Conservation (phyloP, 2,329 filamentous ascomycete species). For the Aspergillus spinulosporus region DNA sequence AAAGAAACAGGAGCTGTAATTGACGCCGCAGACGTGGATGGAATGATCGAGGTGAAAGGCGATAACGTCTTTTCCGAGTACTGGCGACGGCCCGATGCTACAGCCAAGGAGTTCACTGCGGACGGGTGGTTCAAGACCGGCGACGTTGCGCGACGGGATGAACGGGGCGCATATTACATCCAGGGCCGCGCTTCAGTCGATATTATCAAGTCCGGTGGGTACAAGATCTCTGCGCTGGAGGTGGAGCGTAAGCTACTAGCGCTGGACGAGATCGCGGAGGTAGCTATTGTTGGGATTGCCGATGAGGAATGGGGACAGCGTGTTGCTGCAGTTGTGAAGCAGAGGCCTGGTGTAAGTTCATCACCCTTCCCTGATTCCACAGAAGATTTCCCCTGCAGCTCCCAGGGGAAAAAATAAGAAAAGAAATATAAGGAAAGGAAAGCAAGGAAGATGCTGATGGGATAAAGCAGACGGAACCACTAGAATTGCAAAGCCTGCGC, state of each 20-base stretch:
- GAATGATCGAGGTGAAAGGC: slow-evolving; percentile 47
- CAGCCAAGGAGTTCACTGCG: slow-evolving; percentile 46
- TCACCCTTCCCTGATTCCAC: not conserved
- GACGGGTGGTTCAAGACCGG: slow-evolving; percentile 55
- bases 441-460: slow-evolving; percentile 11
- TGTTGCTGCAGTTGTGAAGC: slow-evolving; percentile 55
- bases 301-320: slow-evolving; percentile 58
- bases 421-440: no score
- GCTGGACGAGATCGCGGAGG: slow-evolving; percentile 53
- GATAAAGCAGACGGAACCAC: slow-evolving; percentile 24
- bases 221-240: slow-evolving; percentile 57
- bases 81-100: slow-evolving; percentile 48
- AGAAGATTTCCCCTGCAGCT: no score
- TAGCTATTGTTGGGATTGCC: slow-evolving; percentile 55
- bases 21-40: slow-evolving; percentile 37
- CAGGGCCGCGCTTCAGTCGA: slow-evolving; percentile 55
- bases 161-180: slow-evolving; percentile 51
- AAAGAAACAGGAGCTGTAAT: slow-evolving; percentile 36
- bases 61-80: slow-evolving; percentile 47
- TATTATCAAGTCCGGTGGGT: slow-evolving; percentile 58
- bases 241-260: slow-evolving; percentile 56
- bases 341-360: slow-evolving; percentile 35
- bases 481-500: slow-evolving; percentile 36
- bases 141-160: slow-evolving; percentile 44
- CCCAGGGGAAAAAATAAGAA: no score